Conservation (phyloP, 345 rosid species). For the Pseudoturritis turrita region DNA sequence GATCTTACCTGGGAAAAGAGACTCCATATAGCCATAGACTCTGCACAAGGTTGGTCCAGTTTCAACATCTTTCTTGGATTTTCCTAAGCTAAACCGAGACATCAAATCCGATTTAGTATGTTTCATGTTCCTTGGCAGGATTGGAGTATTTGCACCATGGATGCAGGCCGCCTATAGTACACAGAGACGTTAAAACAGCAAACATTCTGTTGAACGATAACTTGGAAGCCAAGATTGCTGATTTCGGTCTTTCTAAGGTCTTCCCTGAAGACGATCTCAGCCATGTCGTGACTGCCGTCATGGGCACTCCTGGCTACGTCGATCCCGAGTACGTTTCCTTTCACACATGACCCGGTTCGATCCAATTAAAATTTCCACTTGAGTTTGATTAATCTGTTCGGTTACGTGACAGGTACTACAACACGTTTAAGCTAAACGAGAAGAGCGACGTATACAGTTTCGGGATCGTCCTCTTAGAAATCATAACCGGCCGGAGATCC, state of each 20-base stretch:
- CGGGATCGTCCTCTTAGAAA: slow-evolving; percentile 47
- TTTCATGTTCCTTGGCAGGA: neutral
- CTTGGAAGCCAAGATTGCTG: slow-evolving; percentile 48
- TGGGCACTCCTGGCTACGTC: slow-evolving; percentile 42
- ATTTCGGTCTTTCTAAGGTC: slow-evolving; percentile 43
- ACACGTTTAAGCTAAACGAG: slow-evolving; percentile 37
- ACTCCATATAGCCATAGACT: slow-evolving; percentile 48
- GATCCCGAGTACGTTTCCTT: slow-evolving; percentile 33
- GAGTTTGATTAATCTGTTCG: too few relatives aligned
- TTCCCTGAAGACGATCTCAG: slow-evolving; percentile 34
- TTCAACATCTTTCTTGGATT: neutral
- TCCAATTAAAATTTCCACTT: too few relatives aligned
- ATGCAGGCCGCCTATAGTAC: slow-evolving; percentile 35
- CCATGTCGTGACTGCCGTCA: slow-evolving; percentile 34
- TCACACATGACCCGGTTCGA: neutral
- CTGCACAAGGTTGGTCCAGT: slow-evolving; percentile 54
- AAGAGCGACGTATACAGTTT: slow-evolving; percentile 59
- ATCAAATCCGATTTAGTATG: neutral
- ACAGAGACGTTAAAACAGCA: slow-evolving; percentile 37
- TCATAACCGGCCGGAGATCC: slow-evolving; percentile 47
- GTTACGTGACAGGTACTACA: slow-evolving; percentile 26
- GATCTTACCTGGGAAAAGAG: slow-evolving; percentile 50
- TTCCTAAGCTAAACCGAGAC: neutral
- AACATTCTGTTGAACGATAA: slow-evolving; percentile 34
- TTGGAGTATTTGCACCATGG: slow-evolving; percentile 38